phyloP scores from a whole-genome alignment of 2,329 filamentous ascomycete genomes.

The Colletotrichum sp. region DNA sequence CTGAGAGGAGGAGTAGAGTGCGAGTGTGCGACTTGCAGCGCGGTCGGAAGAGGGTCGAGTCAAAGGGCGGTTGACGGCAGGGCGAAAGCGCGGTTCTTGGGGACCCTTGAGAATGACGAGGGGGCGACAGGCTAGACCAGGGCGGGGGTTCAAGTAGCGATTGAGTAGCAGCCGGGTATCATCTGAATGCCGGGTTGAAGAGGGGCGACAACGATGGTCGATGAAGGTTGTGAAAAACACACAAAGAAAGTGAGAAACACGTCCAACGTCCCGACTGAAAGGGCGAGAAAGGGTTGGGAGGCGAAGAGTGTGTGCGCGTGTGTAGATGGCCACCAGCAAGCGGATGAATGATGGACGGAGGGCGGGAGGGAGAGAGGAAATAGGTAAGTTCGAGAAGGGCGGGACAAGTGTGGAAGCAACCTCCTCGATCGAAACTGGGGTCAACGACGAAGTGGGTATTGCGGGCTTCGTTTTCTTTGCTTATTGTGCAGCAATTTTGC shows the following conservation, averaged over 20 bases:
- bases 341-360: not conserved
- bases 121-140: conserved; percentile 9
- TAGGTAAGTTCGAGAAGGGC: not conserved
- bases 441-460: not conserved
- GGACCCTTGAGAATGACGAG: conserved; percentile 17
- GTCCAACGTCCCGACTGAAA: not conserved
- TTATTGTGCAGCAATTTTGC: not conserved
- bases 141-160: not conserved
- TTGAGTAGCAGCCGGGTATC: not conserved
- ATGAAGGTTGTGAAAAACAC: not conserved
- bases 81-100: conserved; percentile 10
- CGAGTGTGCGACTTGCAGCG: not conserved
- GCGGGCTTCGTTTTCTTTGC: not conserved
- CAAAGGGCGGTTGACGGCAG: conserved; percentile 14
- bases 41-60: not conserved
- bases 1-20: not conserved
- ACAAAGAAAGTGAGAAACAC: not conserved
- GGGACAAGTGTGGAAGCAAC: not conserved
- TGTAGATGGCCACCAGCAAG: not conserved
- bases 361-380: not conserved
- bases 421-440: not conserved
- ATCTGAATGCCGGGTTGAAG: not conserved
- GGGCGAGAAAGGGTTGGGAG: not conserved
- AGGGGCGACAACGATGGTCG: not conserved
- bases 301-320: not conserved